Evolutionary conservation across 148 eudicot genomes (phyloP), one percentile per base, ranked within the genome.

Genomic region (Amaranthus hypochondriacus): DNA sequence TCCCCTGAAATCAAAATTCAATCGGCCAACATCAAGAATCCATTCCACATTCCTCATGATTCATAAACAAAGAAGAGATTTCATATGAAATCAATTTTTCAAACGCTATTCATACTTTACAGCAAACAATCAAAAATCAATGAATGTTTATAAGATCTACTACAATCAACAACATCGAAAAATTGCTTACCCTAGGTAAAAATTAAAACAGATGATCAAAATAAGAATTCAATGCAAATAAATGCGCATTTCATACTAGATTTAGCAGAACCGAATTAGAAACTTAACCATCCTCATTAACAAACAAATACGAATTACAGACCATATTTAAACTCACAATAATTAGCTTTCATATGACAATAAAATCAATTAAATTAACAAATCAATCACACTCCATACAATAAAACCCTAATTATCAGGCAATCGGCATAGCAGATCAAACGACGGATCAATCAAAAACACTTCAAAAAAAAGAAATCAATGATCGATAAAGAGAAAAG

Each of bases 1-100:
- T 84, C 87, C 92, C 92, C 89, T 83, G 81, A 66, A 49, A 80
- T 63, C 56, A 71, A 59, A 54, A 21, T 5, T 42, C 57, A 48
- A 28, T 42, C 52, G 9, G 13, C 2, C 12, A 58, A 5, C 6
- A 15, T 5, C 21, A 12, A 15, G 21, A 58, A 58, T 4, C 7
- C 2, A 0, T n/a, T 5, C 39, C 5, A 15, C 15, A 8, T 49
- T 55, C 54, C 50, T 0, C 69, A 71, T 65, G 28, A 57, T 63
- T 63, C 14, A 11, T 0, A 48, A 69, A 14, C 6, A 48, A 4
- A 28, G 39, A 28, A 0, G 39, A 28, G 4, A 49, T 10, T 10
- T 18, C 49, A 58, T 49, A 21, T 50, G 39, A 28, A 28, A 28
- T 28, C 39, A 28, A 28, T 28, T 28, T 28, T 28, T 28, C 39